Evolutionary conservation across 805 yeast species (phyloP), one percentile per base, ranked within the genome.

Genomic region (Kluyveromyces starmeri): DNA sequence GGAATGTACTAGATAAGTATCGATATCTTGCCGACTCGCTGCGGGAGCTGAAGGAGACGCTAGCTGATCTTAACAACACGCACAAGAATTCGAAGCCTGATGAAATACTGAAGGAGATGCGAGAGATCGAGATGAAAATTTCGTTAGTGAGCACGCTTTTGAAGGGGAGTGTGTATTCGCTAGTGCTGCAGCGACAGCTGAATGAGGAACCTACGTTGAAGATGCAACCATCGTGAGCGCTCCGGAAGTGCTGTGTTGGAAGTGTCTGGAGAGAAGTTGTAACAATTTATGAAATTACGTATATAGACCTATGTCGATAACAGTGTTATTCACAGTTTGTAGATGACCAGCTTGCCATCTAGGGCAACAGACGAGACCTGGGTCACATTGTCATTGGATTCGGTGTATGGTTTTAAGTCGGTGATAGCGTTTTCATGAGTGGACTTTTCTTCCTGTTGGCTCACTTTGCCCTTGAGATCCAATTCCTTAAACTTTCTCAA

Each of bases 401-500:
- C 70, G 36, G 63, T 62, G 44, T 59, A 73, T 24, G 73, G 64
- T 46, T 75, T 69, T 36, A 89, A 58, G 32, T 75, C 71, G 35
- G 81, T 73, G 54, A 92, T 80, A 22, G 96, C 78, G 62, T 89
- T 92, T 62, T 88, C 96, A 63, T 92, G 97, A 39, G 83, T 73
- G 11, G 95, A 85, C 24, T 64, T 69, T 20, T 70, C 59, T 25
- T 68, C 64, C 34, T 62, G 60, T 20, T 56, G 56, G 37, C 60
- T 67, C 34, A 73, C 73, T 38, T 83, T 73, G 40, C 99, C 99
- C 68, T 86, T 92, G 58, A 89, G 71, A 62, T 92, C 99, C 71
- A 92, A 66, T 60, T 89, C 95, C 61, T 84, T 78, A 67, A 92
- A 92, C 88, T 89, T 85, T 64, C 83, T 82, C 58, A 92, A 72